A percentile compares a stretch with the other conserved stretches of the same genome.
phyloP scores from a whole-genome alignment of 306 rosid genomes.

The Quercus variabilis region DNA sequence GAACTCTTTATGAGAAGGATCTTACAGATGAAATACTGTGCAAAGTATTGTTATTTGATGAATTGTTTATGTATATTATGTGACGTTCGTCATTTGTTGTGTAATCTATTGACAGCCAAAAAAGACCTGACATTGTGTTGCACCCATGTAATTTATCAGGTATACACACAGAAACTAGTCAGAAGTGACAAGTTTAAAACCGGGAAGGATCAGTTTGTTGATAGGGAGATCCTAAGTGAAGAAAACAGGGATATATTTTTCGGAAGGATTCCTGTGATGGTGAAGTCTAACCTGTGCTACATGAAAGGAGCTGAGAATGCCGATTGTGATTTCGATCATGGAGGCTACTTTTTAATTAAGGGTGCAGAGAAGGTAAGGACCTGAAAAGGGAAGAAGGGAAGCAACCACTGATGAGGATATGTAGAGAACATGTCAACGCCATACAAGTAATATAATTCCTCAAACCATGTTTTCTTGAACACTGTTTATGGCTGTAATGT shows the following conservation, averaged over 20 bases:
- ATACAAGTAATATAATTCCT: too few species aligned
- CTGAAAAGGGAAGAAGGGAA: too few species aligned
- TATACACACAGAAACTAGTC: conserved; percentile 46
- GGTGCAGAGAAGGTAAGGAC: conserved; percentile 89
- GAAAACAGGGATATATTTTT: conserved; percentile 55
- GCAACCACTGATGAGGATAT: too few species aligned
- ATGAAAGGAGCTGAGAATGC: conserved; percentile 65
- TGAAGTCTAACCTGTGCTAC: conserved; percentile 85
- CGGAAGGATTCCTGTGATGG: conserved; percentile 93
- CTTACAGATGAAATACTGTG: background rate
- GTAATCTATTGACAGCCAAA: background rate
- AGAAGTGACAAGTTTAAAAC: conserved; percentile 88
- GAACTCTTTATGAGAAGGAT: background rate
- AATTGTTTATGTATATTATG: background rate
- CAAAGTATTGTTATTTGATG: background rate
- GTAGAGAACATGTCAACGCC: too few species aligned
- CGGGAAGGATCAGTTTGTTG: conserved; percentile 59
- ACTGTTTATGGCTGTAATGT: too few species aligned
- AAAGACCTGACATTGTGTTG: conserved; percentile 4
- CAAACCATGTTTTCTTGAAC: too few species aligned
- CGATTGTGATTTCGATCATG: conserved; percentile 87
- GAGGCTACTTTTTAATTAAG: conserved; percentile 88
- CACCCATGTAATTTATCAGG: conserved; percentile 41
- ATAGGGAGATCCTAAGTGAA: conserved; percentile 22
- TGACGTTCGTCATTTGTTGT: background rate